Conservation (phyloP, 805 yeast species). For the Wickerhamomyces bisporus region DNA sequence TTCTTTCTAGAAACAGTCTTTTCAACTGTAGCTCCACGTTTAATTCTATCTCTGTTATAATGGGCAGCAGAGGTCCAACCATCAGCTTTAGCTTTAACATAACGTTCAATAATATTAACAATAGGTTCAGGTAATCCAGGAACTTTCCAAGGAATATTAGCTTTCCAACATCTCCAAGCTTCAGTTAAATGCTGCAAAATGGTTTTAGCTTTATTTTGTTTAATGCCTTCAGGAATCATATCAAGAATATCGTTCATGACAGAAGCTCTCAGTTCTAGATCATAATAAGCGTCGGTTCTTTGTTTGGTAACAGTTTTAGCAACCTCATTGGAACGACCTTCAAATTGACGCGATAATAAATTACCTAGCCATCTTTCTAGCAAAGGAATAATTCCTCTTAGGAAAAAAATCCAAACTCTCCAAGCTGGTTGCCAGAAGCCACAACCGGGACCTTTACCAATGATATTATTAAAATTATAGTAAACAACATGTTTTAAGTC, state of each 20-base stretch:
- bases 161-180: conserved; percentile 99
- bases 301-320: conserved; percentile 95
- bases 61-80: conserved; percentile 96
- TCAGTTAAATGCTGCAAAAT: conserved; percentile 92
- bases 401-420: conserved; percentile 91
- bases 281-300: conserved; percentile 91
- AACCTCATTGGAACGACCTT: conserved; percentile 89
- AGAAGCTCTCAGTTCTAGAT: conserved; percentile 85
- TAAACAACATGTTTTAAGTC: conserved; percentile 92
- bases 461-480: conserved; percentile 71
- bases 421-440: conserved; percentile 99
- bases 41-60: conserved; percentile 82
- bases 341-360: conserved; percentile 85
- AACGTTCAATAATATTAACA: conserved; percentile 78
- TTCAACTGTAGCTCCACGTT: conserved; percentile 87
- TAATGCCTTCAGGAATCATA: conserved; percentile 93
- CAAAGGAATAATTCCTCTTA: conserved; percentile 88
- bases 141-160: conserved; percentile 96
- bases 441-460: conserved; percentile 98
- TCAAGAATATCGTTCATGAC: conserved; percentile 95
- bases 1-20: conserved; percentile 93
- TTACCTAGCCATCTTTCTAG: conserved; percentile 95
- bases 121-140: conserved; percentile 94
- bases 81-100: conserved; percentile 92
- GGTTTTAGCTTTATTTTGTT: conserved; percentile 79